These are phyloP conservation scores for Cercospora brassicicola DNA, from an alignment of 2,329 filamentous ascomycete genomes.

Conservation along the genomic window DNA sequence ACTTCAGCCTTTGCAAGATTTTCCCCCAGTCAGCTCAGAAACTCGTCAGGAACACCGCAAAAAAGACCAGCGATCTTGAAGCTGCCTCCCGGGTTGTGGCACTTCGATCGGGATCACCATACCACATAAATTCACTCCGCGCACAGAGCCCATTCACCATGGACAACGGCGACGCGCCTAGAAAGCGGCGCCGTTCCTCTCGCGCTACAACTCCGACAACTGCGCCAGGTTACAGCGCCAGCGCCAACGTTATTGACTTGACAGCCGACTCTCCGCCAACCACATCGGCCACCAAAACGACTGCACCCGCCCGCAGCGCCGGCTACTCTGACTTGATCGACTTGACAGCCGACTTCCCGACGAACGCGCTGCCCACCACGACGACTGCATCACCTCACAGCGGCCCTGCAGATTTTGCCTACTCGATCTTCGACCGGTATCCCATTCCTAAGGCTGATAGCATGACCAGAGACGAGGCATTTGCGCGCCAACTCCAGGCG, in stretches of 20 bases:
- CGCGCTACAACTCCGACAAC: not conserved
- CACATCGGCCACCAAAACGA: not conserved
- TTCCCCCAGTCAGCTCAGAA: not conserved
- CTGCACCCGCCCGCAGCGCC: not conserved
- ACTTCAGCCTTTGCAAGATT: not conserved
- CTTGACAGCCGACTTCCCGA: not conserved
- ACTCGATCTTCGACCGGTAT: not conserved
- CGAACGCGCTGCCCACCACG: not conserved
- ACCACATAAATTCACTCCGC: not conserved
- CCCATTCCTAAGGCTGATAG: not conserved
- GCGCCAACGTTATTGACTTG: constrained; percentile 5
- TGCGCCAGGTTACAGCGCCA: not conserved
- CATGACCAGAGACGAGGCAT: constrained; percentile 12
- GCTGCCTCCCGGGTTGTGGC: not conserved
- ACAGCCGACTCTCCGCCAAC: constrained; percentile 9
- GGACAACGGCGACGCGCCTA: constrained; percentile 13
- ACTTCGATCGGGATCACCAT: not conserved
- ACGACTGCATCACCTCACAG: not conserved
- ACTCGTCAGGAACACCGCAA: not conserved
- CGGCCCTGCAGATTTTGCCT: not conserved
- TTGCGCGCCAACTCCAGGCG: constrained; percentile 13
- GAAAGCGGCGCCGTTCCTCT: constrained; percentile 15
- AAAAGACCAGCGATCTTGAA: not conserved
- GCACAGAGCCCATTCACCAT: constrained; percentile 3
- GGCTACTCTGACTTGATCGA: not conserved